These are phyloP conservation scores for Mollisia scopiformis DNA, from an alignment of 2,329 filamentous ascomycete genomes.

Conservation along the genomic window DNA sequence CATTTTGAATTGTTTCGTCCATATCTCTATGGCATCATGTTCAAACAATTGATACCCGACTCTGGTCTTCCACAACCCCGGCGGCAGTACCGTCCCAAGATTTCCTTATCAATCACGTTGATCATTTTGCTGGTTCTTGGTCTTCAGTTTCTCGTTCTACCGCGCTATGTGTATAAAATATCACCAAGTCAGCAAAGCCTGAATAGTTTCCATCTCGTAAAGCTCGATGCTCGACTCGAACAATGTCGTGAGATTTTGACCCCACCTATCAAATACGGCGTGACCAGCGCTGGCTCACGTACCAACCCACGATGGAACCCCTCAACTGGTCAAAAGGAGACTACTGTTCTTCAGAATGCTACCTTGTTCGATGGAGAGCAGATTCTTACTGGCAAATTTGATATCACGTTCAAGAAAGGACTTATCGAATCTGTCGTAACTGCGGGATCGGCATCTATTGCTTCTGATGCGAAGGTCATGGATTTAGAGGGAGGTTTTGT, in stretches of 20 bases:
- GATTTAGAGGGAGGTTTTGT: constrained; percentile 43
- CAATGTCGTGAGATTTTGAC: constrained; percentile 33
- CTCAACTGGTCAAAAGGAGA: constrained; percentile 41
- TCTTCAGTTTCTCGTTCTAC: constrained; percentile 31
- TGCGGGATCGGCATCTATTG: constrained; percentile 14
- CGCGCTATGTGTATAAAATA: constrained; percentile 25
- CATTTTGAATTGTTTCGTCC: neutral
- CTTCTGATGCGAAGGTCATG: constrained; percentile 27
- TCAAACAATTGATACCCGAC: neutral
- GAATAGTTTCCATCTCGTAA: constrained; percentile 25
- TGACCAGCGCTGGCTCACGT: constrained; percentile 25
- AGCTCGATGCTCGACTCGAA: constrained; percentile 27
- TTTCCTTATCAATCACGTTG: constrained; percentile 28
- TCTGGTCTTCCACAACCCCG: neutral
- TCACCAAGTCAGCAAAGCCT: constrained; percentile 22
- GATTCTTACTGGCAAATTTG: constrained; percentile 37
- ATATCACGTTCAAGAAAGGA: constrained; percentile 44
- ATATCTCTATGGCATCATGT: constrained; percentile 6
- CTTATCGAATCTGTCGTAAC: constrained; percentile 39
- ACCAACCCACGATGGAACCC: constrained; percentile 46
- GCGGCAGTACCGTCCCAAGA: constrained; percentile 19
- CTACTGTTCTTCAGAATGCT: constrained; percentile 43
- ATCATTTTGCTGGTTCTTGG: constrained; percentile 22
- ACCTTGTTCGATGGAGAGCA: constrained; percentile 48
- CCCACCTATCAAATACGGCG: constrained; percentile 30